Percentiles rank a stretch among this genome's conserved stretches.
Conservation (phyloP, 805 yeast species). For the Metschnikowia bowlesiae region DNA sequence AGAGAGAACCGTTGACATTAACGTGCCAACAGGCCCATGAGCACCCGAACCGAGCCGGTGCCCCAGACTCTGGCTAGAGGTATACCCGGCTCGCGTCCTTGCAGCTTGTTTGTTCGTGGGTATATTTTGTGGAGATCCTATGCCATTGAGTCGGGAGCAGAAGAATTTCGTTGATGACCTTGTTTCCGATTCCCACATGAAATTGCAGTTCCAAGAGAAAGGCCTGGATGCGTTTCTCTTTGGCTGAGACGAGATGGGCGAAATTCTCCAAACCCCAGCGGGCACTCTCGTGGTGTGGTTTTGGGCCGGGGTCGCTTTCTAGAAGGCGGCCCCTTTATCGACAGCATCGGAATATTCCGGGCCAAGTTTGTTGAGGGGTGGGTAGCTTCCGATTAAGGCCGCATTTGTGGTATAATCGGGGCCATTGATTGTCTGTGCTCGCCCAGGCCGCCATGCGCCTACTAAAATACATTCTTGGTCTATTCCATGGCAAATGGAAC, state of each 20-base stretch:
- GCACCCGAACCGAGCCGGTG: too few species aligned
- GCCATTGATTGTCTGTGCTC: slow-evolving; percentile 37
- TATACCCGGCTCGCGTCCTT: too few species aligned
- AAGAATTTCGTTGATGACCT: slow-evolving; percentile 61
- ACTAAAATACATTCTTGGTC: slow-evolving; percentile 33
- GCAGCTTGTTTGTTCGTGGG: too few species aligned
- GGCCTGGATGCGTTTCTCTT: slow-evolving; percentile 48
- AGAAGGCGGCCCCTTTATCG: slow-evolving; percentile 8
- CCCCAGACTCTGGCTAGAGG: too few species aligned
- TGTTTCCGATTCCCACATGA: slow-evolving; percentile 61
- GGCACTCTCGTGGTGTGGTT: slow-evolving; percentile 30
- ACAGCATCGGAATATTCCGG: slow-evolving; percentile 41
- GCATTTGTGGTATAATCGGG: slow-evolving; percentile 28
- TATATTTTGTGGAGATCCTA: too few species aligned
- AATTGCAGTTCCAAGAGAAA: slow-evolving; percentile 49
- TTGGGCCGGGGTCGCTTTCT: slow-evolving; percentile 36
- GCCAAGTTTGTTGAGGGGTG: slow-evolving; percentile 42
- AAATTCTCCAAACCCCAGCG: slow-evolving; percentile 25
- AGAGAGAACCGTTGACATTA: too few species aligned
- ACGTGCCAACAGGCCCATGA: too few species aligned
- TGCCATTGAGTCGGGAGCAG: slow-evolving; percentile 25
- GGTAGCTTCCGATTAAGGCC: slow-evolving; percentile 17
- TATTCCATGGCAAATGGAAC: too few species aligned
- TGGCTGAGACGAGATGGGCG: slow-evolving; percentile 23
- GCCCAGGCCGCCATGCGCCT: slow-evolving; percentile 54